Evolutionary conservation across 2,329 filamentous ascomycete genomes (phyloP), one percentile per base, ranked within the genome.

Genomic region (Polytolypa hystricis): DNA sequence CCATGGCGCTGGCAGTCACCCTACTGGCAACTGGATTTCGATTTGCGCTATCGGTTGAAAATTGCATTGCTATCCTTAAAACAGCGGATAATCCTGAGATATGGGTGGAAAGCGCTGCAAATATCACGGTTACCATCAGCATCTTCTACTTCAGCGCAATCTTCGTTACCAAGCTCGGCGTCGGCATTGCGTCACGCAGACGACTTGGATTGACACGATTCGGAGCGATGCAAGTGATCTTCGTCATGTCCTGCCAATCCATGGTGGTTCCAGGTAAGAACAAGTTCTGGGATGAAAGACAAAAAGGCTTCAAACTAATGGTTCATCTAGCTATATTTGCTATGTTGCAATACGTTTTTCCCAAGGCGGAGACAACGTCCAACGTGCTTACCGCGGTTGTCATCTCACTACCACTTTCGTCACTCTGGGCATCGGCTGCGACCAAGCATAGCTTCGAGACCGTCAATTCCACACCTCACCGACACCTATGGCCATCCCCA

Each of bases 161-260:
- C 39, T 81, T 82, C 54, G 66, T 71, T 26, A 58, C 54, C 39
- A 82, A 81, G 55, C 64, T 82, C 4, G 70, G 68, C 5, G 61
- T 67, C 43, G 74, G 74, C 5, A 68, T 81, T 21, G 52, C 62
- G 6, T 62, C 71, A 43, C 69, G 78, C 15, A 67, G 62, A 37
- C 63, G 61, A 46, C 59, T 81, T 41, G 73, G 74, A 2, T 62
- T 79, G 48, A 66, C 61, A 38, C 68, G 73, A 37, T 79, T 78
- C 49, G 74, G 74, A 7, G 72, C 74, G 1, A 74, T 81, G 66
- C 73, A 78, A 47, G 69, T 78, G 39, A 72, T 81, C 42, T 78
- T 78, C 52, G 69, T 80, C 47, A 79, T 80, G 69, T 73, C 74
- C 32, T 76, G 72, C 42, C 77, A 80, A 56, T 80, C 77, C 1